Conservation (phyloP, 2,329 filamentous ascomycete species). For the Monilinia laxa region DNA sequence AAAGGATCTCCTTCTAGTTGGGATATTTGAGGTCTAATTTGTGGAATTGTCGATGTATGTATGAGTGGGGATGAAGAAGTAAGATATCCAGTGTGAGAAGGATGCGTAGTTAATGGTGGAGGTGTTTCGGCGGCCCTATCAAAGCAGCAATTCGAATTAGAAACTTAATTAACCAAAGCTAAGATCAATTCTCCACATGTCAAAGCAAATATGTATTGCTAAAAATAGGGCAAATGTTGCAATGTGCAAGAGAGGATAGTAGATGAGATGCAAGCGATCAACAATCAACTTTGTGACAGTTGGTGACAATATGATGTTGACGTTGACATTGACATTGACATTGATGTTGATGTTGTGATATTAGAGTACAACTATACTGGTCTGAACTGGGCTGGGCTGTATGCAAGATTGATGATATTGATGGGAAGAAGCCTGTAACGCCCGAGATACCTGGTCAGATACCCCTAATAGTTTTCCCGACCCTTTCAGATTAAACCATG, state of each 20-base stretch:
- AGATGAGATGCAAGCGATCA: not conserved
- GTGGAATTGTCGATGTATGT: slow-evolving; percentile 54
- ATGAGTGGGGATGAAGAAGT: slow-evolving; percentile 69
- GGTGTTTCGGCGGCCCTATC: slow-evolving; percentile 21
- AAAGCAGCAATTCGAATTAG: slow-evolving; percentile 17
- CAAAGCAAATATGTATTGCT: slow-evolving; percentile 10
- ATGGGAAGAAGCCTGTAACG: slow-evolving; percentile 11
- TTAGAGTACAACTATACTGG: slow-evolving; percentile 10
- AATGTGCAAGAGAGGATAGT: not conserved
- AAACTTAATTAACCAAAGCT: slow-evolving; percentile 11
- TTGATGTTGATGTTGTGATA: slow-evolving; percentile 5
- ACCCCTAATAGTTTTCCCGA: slow-evolving; percentile 9
- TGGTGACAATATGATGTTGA: slow-evolving; percentile 6
- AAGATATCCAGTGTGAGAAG: slow-evolving; percentile 66
- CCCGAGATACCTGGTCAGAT: not conserved
- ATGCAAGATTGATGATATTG: slow-evolving; percentile 22
- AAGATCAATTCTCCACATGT: slow-evolving; percentile 20
- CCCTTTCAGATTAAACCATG: slow-evolving; percentile 3
- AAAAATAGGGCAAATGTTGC: not conserved
- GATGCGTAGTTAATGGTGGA: slow-evolving; percentile 55
- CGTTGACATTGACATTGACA: slow-evolving; percentile 1
- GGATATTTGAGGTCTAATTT: slow-evolving; percentile 39
- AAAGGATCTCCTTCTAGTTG: slow-evolving; percentile 41
- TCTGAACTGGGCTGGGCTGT: not conserved
- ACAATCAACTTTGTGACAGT: not conserved